These are phyloP conservation scores for Hypoxylon sp. DNA, from an alignment of 2,329 filamentous ascomycete genomes.

Conservation along the genomic window DNA sequence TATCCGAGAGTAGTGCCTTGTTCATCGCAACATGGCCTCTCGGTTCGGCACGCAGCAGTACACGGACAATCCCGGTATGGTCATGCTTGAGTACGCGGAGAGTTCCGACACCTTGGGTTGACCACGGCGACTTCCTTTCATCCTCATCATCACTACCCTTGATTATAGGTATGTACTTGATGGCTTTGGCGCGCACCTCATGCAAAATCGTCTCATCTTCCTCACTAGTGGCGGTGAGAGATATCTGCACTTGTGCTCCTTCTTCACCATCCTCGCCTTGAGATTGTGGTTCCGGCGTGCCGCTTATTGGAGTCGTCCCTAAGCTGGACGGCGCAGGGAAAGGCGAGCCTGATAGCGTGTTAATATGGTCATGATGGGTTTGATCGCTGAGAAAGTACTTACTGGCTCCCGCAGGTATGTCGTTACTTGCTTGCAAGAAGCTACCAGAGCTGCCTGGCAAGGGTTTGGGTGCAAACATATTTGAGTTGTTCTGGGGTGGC, in stretches of 20 bases:
- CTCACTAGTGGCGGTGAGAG: constrained; percentile 78
- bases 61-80: constrained; percentile 74
- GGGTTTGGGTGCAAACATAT: constrained; percentile 51
- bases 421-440: constrained; percentile 53
- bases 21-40: constrained; percentile 82
- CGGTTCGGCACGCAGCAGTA: constrained; percentile 82
- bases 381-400: constrained; percentile 49
- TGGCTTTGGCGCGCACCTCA: constrained; percentile 79
- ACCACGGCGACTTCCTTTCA: constrained; percentile 74
- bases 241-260: constrained; percentile 77
- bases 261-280: constrained; percentile 62
- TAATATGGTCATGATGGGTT: constrained; percentile 22
- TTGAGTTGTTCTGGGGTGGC: constrained; percentile 50
- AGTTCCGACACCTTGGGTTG: constrained; percentile 78
- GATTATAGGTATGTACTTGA: constrained; percentile 69
- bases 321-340: constrained; percentile 73
- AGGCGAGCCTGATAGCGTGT: constrained; percentile 49
- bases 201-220: constrained; percentile 79
- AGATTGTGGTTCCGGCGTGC: constrained; percentile 70
- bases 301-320: constrained; percentile 71
- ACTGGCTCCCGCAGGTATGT: constrained; percentile 61
- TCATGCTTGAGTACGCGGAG: constrained; percentile 82
- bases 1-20: constrained; percentile 72
- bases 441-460: constrained; percentile 47
- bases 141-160: constrained; percentile 63